phyloP scores from a whole-genome alignment of 371 early-diverging fungal genomes.

The Mycotypha africana region DNA sequence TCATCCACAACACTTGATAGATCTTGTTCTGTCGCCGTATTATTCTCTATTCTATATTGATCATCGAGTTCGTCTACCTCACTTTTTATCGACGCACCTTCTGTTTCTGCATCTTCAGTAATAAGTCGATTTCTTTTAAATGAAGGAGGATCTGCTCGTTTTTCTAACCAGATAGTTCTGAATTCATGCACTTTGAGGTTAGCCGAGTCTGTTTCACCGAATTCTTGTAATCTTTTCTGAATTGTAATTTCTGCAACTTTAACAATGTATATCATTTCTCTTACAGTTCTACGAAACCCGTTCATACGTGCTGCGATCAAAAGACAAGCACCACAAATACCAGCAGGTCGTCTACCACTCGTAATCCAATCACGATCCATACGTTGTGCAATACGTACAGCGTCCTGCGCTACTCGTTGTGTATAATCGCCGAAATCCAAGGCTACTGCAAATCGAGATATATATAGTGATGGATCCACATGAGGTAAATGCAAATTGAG shows the following conservation, averaged over 20 bases:
- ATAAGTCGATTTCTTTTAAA: slow-evolving; percentile 50
- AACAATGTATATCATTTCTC: slow-evolving; percentile 91
- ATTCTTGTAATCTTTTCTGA: slow-evolving; percentile 83
- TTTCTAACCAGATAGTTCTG: slow-evolving; percentile 84
- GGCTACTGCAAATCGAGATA: slow-evolving; percentile 89
- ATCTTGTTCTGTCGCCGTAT: not conserved
- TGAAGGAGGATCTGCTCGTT: slow-evolving; percentile 88
- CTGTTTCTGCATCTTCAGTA: not conserved
- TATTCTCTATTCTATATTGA: not conserved
- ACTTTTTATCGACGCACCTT: too few relatives aligned
- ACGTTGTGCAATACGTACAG: slow-evolving; percentile 85
- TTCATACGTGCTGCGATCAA: slow-evolving; percentile 96
- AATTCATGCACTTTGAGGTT: slow-evolving; percentile 88
- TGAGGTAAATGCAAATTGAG: slow-evolving; percentile 80
- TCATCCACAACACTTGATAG: not conserved
- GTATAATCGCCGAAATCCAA: slow-evolving; percentile 93
- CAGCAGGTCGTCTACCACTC: slow-evolving; percentile 96
- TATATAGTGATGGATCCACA: slow-evolving; percentile 96
- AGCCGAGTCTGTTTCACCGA: slow-evolving; percentile 84
- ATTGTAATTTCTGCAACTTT: slow-evolving; percentile 93
- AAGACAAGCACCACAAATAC: slow-evolving; percentile 97
- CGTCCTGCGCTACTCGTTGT: slow-evolving; percentile 74
- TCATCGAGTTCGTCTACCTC: too few relatives aligned
- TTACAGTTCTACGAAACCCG: slow-evolving; percentile 79
- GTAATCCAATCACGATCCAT: slow-evolving; percentile 99